Evolutionary conservation across 2,329 filamentous ascomycete genomes (phyloP).

Genomic region (Orbilia oligospora): DNA sequence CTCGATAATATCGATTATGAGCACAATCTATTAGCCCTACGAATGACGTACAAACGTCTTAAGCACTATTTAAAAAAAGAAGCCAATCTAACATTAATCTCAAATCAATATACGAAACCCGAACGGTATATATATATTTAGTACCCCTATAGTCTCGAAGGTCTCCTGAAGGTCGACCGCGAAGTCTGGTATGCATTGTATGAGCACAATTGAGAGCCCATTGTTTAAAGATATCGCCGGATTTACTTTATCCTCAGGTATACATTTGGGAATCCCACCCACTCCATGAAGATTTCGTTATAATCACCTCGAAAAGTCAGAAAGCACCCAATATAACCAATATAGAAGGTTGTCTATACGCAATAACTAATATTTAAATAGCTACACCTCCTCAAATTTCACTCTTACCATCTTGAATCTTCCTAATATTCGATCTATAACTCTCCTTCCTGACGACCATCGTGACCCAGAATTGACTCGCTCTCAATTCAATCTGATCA

Average conservation of each 20-base stretch:
- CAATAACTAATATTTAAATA: too few relatives aligned
- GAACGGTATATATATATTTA: conserved; percentile 7
- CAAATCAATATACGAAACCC: conserved; percentile 17
- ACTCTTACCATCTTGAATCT: conserved; percentile 22
- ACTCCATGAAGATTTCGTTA: not conserved
- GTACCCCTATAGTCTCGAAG: conserved; percentile 25
- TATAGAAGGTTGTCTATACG: not conserved
- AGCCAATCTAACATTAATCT: conserved; percentile 9
- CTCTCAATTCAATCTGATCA: not conserved
- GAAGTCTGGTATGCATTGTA: conserved; percentile 35
- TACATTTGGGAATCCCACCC: not conserved
- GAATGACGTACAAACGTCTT: conserved; percentile 20
- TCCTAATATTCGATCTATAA: conserved; percentile 22
- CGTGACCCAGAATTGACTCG: not conserved
- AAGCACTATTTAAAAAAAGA: conserved; percentile 3
- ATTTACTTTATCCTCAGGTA: not conserved
- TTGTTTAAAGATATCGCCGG: not conserved
- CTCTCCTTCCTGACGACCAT: not conserved
- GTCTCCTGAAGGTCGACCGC: conserved; percentile 23
- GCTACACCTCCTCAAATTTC: not conserved
- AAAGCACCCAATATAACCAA: not conserved
- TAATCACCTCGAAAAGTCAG: not conserved
- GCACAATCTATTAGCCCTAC: conserved; percentile 23
- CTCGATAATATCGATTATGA: conserved; percentile 2
- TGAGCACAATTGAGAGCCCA: conserved; percentile 6